Evolutionary conservation across 768 basidiomycete genomes (phyloP), one percentile per base, ranked within the genome.

Genomic region (Boletellus sp.): DNA sequence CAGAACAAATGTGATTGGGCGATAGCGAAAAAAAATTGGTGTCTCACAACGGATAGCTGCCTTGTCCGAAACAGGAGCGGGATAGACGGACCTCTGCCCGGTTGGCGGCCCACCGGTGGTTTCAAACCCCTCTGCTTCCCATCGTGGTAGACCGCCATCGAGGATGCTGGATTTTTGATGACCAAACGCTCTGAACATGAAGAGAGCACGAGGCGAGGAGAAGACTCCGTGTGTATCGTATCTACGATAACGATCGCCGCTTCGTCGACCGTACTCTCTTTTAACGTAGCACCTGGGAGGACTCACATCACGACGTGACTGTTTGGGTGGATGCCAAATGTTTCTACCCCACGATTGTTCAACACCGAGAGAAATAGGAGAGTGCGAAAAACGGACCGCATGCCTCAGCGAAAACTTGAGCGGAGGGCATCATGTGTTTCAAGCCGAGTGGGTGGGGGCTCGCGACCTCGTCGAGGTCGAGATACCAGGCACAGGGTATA

Each of bases 141-240:
- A 95, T 34, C 79, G 72, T 28, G 90, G 91, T 12, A 97, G 78
- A 17, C 94, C 95, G 16, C 96, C 96, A 67, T 98, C 83, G 15
- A 99, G 76, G 11, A 98, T 78, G 53, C 88, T 90, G 8, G 93
- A 90, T 37, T 84, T 84, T 28, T 75, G 68, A 67, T 99, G 96
- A 7, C 91, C 90, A 68, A 95, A 93, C 19, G 87, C 78, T 70
- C 88, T 81, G 78, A 98, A 96, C 75, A 91, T 98, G 75, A 90
- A 98, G 38, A 94, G 77, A 2, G 92, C 91, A 51, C 96, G 81
- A 47, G 96, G 94, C 19, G 92, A 81, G 3, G 90, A 92, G 74
- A 98, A 97, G n/a, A 97, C 74, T 11, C 96, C 95, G 50, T 86
- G 79, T 1, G 85, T 75, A 65, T 99, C 96, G 66, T 98, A 99